A percentile compares a stretch with the other conserved stretches of the same genome.
These are phyloP conservation scores for Ceratobasidium sp. DNA, from an alignment of 1,284 basidiomycete species.

Conservation along the genomic window DNA sequence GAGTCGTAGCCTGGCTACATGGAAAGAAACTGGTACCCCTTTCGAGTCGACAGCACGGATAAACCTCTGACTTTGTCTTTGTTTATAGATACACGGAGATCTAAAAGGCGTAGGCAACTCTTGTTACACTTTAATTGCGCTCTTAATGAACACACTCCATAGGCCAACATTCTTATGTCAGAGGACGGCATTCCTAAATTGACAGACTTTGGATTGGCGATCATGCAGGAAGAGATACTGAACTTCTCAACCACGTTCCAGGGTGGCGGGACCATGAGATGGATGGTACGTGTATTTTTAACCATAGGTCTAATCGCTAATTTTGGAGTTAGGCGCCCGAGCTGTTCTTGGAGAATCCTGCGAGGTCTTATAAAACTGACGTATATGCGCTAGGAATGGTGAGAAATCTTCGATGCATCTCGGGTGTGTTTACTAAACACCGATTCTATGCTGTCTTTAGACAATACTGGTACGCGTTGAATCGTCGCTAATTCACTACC, in stretches of 20 bases:
- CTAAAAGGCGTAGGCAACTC: constrained; percentile 1
- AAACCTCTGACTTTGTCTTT: background rate
- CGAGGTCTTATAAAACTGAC: constrained; percentile 1
- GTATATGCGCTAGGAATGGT: constrained; percentile 30
- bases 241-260: background rate
- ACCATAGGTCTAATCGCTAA: too few relatives aligned
- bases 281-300: background rate
- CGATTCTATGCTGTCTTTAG: background rate
- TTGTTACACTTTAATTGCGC: background rate
- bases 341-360: background rate
- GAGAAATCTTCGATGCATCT: background rate
- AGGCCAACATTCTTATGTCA: constrained; percentile 10
- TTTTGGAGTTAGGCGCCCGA: background rate
- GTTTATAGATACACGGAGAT: constrained; percentile 1
- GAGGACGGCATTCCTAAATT: constrained; percentile 1
- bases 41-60: background rate
- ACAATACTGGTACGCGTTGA: background rate
- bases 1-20: constrained; percentile 6
- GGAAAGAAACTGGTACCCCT: background rate
- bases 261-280: constrained; percentile 9
- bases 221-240: background rate
- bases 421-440: background rate
- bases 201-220: constrained; percentile 10
- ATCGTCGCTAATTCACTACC: background rate
- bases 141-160: background rate